Conservation (phyloP, 106 monocot species). For the Dioscorea dumetorum region DNA sequence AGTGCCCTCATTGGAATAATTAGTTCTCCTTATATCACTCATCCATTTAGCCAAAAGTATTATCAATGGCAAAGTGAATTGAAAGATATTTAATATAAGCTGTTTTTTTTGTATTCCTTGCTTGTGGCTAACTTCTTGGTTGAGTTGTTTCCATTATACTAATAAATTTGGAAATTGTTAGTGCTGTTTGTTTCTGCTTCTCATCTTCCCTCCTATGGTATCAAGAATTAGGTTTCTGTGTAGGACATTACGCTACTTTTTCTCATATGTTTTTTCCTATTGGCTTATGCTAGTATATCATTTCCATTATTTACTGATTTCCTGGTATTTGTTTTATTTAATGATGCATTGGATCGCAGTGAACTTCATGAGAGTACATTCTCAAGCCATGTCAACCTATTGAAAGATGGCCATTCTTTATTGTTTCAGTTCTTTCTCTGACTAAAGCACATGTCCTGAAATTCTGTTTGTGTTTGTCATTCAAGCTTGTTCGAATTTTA, state of each 20-base stretch:
- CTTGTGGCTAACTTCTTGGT: not conserved
- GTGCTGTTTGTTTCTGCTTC: not conserved
- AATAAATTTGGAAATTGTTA: not conserved
- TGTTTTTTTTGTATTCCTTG: not conserved
- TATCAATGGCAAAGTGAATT: not conserved
- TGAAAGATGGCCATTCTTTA: too few relatives aligned
- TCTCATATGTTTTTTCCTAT: too few relatives aligned
- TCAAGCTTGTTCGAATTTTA: not conserved
- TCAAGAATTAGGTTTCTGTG: not conserved
- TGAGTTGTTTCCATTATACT: not conserved
- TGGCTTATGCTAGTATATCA: too few relatives aligned
- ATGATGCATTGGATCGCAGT: too few relatives aligned
- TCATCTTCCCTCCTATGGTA: not conserved
- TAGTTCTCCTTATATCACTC: too few relatives aligned
- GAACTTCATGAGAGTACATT: too few relatives aligned
- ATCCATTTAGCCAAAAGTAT: too few relatives aligned
- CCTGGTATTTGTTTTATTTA: too few relatives aligned
- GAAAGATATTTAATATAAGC: not conserved
- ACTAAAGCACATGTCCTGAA: not conserved
- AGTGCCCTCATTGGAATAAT: too few relatives aligned
- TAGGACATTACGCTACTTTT: too few relatives aligned
- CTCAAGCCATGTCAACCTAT: not conserved
- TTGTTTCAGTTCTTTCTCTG: not conserved
- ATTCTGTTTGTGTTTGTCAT: not conserved
- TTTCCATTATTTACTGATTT: too few relatives aligned